Conservation (phyloP, 2,329 filamentous ascomycete genomes). For the Beauveria australis region DNA sequence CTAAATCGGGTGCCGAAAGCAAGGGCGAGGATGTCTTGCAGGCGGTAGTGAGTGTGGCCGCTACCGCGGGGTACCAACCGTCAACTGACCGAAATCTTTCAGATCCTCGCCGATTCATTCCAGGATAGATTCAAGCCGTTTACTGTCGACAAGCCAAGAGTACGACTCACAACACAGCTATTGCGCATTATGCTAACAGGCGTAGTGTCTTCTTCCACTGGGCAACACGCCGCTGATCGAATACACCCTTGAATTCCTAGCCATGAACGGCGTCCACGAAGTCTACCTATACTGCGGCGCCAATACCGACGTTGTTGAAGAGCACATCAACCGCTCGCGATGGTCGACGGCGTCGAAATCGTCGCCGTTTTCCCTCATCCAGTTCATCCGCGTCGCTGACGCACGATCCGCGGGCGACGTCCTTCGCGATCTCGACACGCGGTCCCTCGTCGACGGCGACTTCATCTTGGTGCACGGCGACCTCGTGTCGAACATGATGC, state of each 20-base stretch:
- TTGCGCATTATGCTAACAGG: slow-evolving; percentile 14
- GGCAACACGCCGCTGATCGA: slow-evolving; percentile 94
- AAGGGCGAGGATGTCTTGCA: slow-evolving; percentile 53
- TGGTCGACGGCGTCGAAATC: slow-evolving; percentile 54
- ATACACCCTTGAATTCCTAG: slow-evolving; percentile 93
- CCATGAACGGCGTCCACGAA: slow-evolving; percentile 89
- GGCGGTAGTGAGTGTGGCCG: slow-evolving; percentile 39
- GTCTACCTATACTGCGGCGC: slow-evolving; percentile 88
- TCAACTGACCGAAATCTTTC: not conserved
- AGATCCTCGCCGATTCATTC: slow-evolving; percentile 91
- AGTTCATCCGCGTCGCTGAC: slow-evolving; percentile 76
- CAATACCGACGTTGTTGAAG: slow-evolving; percentile 79
- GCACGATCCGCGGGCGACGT: slow-evolving; percentile 87
- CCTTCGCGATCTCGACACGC: slow-evolving; percentile 84
- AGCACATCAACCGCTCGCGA: slow-evolving; percentile 70
- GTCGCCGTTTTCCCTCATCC: slow-evolving; percentile 66
- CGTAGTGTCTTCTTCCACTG: slow-evolving; percentile 80
- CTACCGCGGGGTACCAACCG: slow-evolving; percentile 14
- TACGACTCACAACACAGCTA: slow-evolving; percentile 28
- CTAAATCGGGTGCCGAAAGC: slow-evolving; percentile 42
- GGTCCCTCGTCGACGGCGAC: slow-evolving; percentile 77
- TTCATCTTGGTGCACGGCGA: slow-evolving; percentile 92
- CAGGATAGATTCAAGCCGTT: slow-evolving; percentile 88
- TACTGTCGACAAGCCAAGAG: slow-evolving; percentile 78
- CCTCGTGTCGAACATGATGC: slow-evolving; percentile 77